Base-by-base conservation (phyloP, 371 early-diverging fungal species). In the Rhizopus arrhizus region DNA sequence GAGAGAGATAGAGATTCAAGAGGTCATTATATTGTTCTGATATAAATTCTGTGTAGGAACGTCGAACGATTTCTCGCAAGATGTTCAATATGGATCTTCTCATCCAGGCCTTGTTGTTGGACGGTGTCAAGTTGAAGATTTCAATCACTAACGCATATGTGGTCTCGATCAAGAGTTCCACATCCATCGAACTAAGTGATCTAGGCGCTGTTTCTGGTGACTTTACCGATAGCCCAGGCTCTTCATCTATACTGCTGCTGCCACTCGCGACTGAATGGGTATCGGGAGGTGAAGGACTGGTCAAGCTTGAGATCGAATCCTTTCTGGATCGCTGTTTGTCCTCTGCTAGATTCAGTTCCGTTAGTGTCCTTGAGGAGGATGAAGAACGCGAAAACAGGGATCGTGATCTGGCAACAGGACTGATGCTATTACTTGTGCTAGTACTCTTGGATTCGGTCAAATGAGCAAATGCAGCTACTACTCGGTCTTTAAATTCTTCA, bases 61-160 rank as follows among this genome's bases (percentile, higher is more conserved):
- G 67, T 13, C 80, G 75, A 1, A 80, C 75, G 22, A 80, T 71
- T 52, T 80, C 80, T 16, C 77, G 51, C 7, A 80, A 47, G 4
- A 80, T 31, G 16, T 80, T 80, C 8, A 80, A 57, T 0, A 76
- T 58, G 1, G 80, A 74, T 43, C 80, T 53, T 40, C 80, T 62
- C 73, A 80, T 68, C 80, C 80, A 80, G 0, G 78, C 80, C 40
- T 67, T 68, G 33, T 80, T 75, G 41, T 75, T 80, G n/a, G 74
- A 65, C 0, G 74, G 59, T 1, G 80, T 75, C 4, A 80, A 58
- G 28, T 80, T 75, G 55, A 80, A 80, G 2, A 77, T 73, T 35
- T 80, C 80, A 0, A 75, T 75, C 1, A 80, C 58, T 1, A 80
- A 46, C 1, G 80, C 77, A 64, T 75, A 80, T 0, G 80, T 75